These are phyloP conservation scores for Cryptococcus sp. DNA, from an alignment of 1,284 basidiomycete species.

Conservation along the genomic window DNA sequence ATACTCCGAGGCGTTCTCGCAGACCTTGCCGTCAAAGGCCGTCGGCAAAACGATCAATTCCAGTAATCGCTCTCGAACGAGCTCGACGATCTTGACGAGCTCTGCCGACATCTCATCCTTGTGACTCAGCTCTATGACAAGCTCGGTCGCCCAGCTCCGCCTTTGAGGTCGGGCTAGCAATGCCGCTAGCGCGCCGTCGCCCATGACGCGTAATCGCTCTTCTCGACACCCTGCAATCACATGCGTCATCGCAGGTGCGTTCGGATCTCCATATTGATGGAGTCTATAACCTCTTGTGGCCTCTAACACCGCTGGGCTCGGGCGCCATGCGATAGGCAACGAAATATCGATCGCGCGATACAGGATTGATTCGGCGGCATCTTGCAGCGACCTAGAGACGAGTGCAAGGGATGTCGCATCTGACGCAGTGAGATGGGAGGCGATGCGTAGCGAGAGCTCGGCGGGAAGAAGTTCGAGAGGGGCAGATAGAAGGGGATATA, in stretches of 20 bases:
- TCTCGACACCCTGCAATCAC: no score
- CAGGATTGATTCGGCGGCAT: constrained; percentile 9
- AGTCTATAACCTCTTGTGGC: neutral
- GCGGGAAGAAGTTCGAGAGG: constrained; percentile 11
- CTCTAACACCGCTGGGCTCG: neutral
- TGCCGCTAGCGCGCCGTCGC: no score
- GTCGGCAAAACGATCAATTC: neutral
- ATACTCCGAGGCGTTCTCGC: neutral
- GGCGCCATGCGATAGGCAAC: constrained; percentile 1
- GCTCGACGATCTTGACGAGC: neutral
- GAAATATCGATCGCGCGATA: constrained; percentile 6
- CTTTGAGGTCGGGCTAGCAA: neutral
- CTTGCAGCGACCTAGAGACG: neutral
- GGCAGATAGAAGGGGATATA: neutral
- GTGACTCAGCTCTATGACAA: constrained; percentile 1
- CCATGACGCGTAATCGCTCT: no score
- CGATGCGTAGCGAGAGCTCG: constrained; percentile 10
- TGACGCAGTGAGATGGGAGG: neutral
- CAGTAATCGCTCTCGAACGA: neutral
- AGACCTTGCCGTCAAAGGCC: neutral
- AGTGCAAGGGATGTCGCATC: constrained; percentile 1
- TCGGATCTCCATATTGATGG: neutral
- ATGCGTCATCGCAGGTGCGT: no score
- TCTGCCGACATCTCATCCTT: neutral
- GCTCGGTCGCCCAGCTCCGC: neutral